phyloP scores from a whole-genome alignment of 495 filamentous ascomycete genomes.

The Xanthoparmelia taractica region DNA sequence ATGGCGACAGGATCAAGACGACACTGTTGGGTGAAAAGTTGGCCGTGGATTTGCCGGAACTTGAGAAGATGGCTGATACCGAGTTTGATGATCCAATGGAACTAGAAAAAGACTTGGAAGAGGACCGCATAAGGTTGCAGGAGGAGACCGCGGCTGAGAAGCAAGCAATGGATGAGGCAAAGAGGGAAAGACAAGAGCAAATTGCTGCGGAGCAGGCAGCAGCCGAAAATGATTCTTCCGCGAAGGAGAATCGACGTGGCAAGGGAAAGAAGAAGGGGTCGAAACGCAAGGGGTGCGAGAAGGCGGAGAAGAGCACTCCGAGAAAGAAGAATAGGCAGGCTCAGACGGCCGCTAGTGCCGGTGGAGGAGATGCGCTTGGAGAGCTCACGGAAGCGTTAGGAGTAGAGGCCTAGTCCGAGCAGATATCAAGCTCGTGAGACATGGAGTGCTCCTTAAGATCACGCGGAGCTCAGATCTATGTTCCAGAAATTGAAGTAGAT shows the following conservation, averaged over 20 bases:
- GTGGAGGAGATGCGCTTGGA: slow-evolving; percentile 1
- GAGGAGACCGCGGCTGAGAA: slow-evolving; percentile 57
- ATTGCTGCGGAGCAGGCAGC: slow-evolving; percentile 33
- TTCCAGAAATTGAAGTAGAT: background rate
- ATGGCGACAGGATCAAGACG: slow-evolving; percentile 58
- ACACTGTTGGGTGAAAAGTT: slow-evolving; percentile 56
- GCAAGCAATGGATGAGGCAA: slow-evolving; percentile 34
- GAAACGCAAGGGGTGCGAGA: slow-evolving; percentile 18
- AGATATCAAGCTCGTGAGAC: no score
- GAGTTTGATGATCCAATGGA: slow-evolving; percentile 47
- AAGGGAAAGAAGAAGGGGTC: slow-evolving; percentile 23
- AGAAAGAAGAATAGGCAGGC: background rate
- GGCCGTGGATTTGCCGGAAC: slow-evolving; percentile 57
- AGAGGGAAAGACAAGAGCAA: slow-evolving; percentile 30
- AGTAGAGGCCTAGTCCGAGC: slow-evolving; percentile 1
- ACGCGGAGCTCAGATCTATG: background rate
- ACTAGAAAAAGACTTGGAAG: slow-evolving; percentile 56
- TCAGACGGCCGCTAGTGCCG: background rate
- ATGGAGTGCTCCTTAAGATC: background rate
- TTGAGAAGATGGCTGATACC: slow-evolving; percentile 53
- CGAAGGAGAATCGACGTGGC: slow-evolving; percentile 32
- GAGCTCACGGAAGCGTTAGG: slow-evolving; percentile 11
- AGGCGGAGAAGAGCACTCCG: background rate
- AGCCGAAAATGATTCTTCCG: slow-evolving; percentile 31
- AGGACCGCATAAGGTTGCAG: slow-evolving; percentile 59